Conservation (phyloP, 1,139 yeast genomes). For the Candida sp. region DNA sequence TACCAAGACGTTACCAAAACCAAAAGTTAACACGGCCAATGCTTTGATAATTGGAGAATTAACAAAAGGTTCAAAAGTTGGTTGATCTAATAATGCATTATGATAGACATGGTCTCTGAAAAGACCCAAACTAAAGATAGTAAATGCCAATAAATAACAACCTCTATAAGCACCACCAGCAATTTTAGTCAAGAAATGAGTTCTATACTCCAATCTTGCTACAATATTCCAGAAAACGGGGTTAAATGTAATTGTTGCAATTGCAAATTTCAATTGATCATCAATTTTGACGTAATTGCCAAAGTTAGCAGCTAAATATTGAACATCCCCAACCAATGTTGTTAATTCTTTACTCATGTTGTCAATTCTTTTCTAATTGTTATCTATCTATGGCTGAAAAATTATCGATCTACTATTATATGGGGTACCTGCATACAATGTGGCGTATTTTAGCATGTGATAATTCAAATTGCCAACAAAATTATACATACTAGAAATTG, state of each 20-base stretch:
- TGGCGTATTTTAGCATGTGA: too few species aligned
- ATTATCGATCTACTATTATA: not conserved
- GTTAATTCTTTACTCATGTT: not conserved
- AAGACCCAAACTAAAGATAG: slow-evolving; percentile 83
- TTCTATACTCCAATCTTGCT: slow-evolving; percentile 81
- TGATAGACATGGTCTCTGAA: slow-evolving; percentile 77
- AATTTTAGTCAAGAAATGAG: slow-evolving; percentile 69
- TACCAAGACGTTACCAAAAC: slow-evolving; percentile 76
- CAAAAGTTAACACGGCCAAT: slow-evolving; percentile 42
- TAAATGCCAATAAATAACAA: slow-evolving; percentile 76
- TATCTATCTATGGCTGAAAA: not conserved
- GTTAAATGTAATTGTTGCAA: slow-evolving; percentile 74
- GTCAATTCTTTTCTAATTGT: not conserved
- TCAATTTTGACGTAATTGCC: slow-evolving; percentile 18
- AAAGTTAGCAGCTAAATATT: slow-evolving; percentile 17
- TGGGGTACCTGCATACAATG: not conserved
- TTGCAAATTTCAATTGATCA: slow-evolving; percentile 31
- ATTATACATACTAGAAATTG: too few species aligned
- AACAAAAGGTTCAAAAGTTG: slow-evolving; percentile 48
- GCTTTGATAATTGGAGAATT: slow-evolving; percentile 31
- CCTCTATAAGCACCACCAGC: slow-evolving; percentile 68
- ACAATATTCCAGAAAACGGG: slow-evolving; percentile 95
- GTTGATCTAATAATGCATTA: slow-evolving; percentile 50
- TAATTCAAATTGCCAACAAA: too few species aligned
- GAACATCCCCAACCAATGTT: slow-evolving; percentile 9